These are phyloP conservation scores for Musa acuminata DNA, from an alignment of 176 grass and related monocot species.

Conservation along the genomic window DNA sequence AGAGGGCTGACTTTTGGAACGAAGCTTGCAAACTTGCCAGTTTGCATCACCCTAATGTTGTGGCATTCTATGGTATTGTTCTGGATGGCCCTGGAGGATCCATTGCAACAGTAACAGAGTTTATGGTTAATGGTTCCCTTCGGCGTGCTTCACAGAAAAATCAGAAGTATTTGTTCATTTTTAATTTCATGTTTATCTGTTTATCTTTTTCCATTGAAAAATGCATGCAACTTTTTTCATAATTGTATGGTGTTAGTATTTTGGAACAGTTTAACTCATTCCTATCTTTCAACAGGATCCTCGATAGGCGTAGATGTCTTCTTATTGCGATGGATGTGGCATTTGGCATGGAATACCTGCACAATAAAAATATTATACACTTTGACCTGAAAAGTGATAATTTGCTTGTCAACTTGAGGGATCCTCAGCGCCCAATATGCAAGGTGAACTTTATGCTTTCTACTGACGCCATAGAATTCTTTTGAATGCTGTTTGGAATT, in stretches of 20 bases:
- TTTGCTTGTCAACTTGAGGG: slow-evolving; percentile 98
- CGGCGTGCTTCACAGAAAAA: slow-evolving; percentile 77
- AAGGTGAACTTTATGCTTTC: slow-evolving; percentile 40
- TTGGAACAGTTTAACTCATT: not conserved
- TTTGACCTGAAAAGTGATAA: slow-evolving; percentile 99
- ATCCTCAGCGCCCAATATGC: slow-evolving; percentile 97
- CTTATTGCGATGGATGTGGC: slow-evolving; percentile 98
- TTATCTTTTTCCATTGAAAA: slow-evolving; percentile 9
- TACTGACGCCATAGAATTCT: not conserved
- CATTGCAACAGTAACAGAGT: slow-evolving; percentile 94
- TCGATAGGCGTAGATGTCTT: slow-evolving; percentile 69
- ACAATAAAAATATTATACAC: slow-evolving; percentile 95
- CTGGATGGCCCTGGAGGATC: slow-evolving; percentile 89
- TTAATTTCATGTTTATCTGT: slow-evolving; percentile 1
- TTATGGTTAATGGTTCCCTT: slow-evolving; percentile 97
- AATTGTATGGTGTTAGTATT: not conserved
- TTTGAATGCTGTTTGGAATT: not conserved
- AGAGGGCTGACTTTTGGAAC: slow-evolving; percentile 95
- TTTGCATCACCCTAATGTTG: slow-evolving; percentile 95
- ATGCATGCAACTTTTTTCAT: not conserved
- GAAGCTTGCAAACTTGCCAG: slow-evolving; percentile 91
- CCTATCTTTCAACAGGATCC: slow-evolving; percentile 35
- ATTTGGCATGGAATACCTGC: slow-evolving; percentile 99
- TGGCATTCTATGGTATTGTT: slow-evolving; percentile 98
- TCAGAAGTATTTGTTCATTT: slow-evolving; percentile 46